These are phyloP conservation scores for Skeletonema tropicum DNA, from an alignment of 108 stramenopile species.

Conservation along the genomic window DNA sequence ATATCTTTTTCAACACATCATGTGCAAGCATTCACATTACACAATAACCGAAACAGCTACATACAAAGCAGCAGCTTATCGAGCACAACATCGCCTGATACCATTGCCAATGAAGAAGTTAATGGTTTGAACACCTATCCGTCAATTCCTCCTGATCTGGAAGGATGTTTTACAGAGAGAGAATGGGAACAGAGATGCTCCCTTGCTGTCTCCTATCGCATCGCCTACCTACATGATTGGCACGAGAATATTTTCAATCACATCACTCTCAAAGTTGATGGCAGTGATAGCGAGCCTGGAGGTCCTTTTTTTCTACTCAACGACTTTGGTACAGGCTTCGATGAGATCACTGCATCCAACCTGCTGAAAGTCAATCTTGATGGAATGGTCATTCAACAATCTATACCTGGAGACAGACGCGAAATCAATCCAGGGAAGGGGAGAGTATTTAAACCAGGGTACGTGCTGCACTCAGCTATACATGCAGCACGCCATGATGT, in stretches of 20 bases:
- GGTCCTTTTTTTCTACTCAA: slow-evolving; percentile 47
- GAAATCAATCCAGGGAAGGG: slow-evolving; percentile 40
- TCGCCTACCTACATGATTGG: slow-evolving; percentile 44
- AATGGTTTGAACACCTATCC: slow-evolving; percentile 27
- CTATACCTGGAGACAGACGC: slow-evolving; percentile 25
- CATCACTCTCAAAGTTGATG: slow-evolving; percentile 52
- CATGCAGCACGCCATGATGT: slow-evolving; percentile 44
- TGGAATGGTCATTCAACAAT: slow-evolving; percentile 34
- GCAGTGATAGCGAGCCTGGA: slow-evolving; percentile 35
- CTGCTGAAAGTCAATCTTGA: slow-evolving; percentile 46
- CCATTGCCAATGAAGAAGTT: background rate
- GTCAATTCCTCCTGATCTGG: slow-evolving; percentile 25
- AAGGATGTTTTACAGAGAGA: slow-evolving; percentile 19
- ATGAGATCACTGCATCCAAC: slow-evolving; percentile 51
- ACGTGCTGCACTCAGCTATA: slow-evolving; percentile 46
- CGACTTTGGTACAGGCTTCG: slow-evolving; percentile 48
- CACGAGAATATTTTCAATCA: slow-evolving; percentile 54
- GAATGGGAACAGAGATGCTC: slow-evolving; percentile 51
- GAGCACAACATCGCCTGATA: background rate
- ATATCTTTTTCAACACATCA: too few species aligned
- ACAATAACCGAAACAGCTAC: background rate
- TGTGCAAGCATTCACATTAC: background rate
- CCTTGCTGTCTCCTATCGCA: slow-evolving; percentile 46
- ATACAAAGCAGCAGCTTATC: background rate
- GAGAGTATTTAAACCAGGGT: slow-evolving; percentile 49